A percentile compares a stretch with the other conserved stretches of the same genome.
Conservation (phyloP, 176 grass and related monocot genomes). For the Chloris gayana region DNA sequence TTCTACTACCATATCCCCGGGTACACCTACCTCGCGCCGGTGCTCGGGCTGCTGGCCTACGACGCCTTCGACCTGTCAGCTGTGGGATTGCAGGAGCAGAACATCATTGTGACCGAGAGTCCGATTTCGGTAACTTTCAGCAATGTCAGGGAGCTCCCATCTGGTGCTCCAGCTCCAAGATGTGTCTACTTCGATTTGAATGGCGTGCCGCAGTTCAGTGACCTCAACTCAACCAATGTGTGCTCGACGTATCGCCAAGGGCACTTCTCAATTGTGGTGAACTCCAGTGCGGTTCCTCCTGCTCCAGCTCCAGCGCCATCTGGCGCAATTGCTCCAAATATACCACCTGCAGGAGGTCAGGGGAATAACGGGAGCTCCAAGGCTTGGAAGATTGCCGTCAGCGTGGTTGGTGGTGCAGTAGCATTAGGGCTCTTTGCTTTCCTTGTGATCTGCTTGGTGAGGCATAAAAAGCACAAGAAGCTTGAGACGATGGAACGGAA, state of each 20-base stretch:
- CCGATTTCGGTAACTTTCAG: slow-evolving; percentile 62
- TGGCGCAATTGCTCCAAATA: not conserved
- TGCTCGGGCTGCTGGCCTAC: slow-evolving; percentile 78
- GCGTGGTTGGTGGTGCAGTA: slow-evolving; percentile 40
- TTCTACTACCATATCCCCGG: slow-evolving; percentile 71
- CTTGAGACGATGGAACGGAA: slow-evolving; percentile 63
- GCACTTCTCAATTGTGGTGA: slow-evolving; percentile 89
- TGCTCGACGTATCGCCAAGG: slow-evolving; percentile 61
- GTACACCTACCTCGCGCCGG: slow-evolving; percentile 78
- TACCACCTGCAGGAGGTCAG: not conserved
- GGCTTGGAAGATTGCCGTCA: slow-evolving; percentile 51
- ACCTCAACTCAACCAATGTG: slow-evolving; percentile 41
- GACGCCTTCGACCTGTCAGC: slow-evolving; percentile 71
- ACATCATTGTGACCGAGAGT: slow-evolving; percentile 41
- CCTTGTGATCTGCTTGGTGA: slow-evolving; percentile 48
- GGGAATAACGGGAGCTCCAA: slow-evolving; percentile 42
- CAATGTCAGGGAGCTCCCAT: slow-evolving; percentile 28
- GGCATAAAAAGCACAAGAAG: slow-evolving; percentile 54
- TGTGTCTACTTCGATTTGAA: slow-evolving; percentile 75
- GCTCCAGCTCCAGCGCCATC: slow-evolving; percentile 44
- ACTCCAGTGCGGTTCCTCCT: slow-evolving; percentile 62
- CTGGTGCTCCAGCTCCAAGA: slow-evolving; percentile 35
- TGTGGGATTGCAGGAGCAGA: slow-evolving; percentile 53
- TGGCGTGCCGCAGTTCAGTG: slow-evolving; percentile 60
- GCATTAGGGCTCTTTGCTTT: slow-evolving; percentile 52